Evolutionary conservation across 2,329 filamentous ascomycete species (phyloP).

Genomic region (Colletotrichum nymphaeae): DNA sequence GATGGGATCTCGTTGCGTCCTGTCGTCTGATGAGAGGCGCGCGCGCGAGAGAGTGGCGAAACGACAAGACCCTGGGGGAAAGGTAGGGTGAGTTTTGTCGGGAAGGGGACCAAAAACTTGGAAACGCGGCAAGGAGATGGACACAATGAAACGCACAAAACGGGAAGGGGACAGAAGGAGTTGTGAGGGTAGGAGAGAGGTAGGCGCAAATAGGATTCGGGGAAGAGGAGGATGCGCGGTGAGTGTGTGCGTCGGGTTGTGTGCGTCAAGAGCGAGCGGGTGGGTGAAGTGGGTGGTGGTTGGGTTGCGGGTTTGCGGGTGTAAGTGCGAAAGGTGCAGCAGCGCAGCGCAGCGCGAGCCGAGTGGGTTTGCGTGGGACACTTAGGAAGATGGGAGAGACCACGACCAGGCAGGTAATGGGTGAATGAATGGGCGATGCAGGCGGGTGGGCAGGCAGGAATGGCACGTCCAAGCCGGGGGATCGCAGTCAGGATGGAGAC

Average conservation of each 20-base stretch:
- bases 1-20: neutral
- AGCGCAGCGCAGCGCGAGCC: conserved; percentile 21
- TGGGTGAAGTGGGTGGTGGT: conserved; percentile 19
- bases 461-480: conserved; percentile 24
- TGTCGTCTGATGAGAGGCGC: conserved; percentile 5
- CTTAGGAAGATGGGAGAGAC: neutral
- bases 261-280: neutral
- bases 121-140: conserved; percentile 18
- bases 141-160: conserved; percentile 8
- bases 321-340: conserved; percentile 25
- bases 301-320: conserved; percentile 28
- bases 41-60: conserved; percentile 29
- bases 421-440: conserved; percentile 8
- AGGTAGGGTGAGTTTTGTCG: neutral
- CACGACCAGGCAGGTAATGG: neutral
- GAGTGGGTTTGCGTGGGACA: conserved; percentile 7
- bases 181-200: conserved; percentile 4
- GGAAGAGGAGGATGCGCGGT: conserved; percentile 26
- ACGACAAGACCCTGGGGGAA: neutral
- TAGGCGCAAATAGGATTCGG: conserved; percentile 20
- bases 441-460: conserved; percentile 22
- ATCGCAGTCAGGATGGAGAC: conserved; percentile 25
- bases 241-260: conserved; percentile 29
- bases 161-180: neutral
- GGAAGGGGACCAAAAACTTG: conserved; percentile 12